Evolutionary conservation across 2,329 filamentous ascomycete species (phyloP).

Genomic region (Neonectria coccinea): DNA sequence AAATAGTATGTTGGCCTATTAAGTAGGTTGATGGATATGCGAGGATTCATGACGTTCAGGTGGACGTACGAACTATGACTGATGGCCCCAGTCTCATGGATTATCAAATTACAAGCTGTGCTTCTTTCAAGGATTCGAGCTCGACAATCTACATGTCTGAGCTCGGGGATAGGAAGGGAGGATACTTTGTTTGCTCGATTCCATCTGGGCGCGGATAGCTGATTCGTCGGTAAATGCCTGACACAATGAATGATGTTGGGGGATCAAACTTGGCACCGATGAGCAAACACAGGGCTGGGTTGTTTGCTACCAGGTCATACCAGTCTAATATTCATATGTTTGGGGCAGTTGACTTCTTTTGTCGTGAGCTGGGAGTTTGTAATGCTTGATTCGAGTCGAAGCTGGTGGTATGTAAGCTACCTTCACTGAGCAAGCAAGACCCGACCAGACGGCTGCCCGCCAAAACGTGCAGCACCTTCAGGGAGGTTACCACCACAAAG

Average conservation of each 20-base stretch:
- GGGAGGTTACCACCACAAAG: neutral
- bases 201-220: neutral
- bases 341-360: neutral
- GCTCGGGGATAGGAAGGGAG: neutral
- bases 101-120: no score
- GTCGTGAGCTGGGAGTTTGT: neutral
- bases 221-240: constrained; percentile 3
- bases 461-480: neutral
- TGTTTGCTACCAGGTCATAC: neutral
- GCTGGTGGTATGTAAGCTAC: no score
- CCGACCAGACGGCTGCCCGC: neutral
- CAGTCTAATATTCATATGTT: no score
- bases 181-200: neutral
- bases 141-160: neutral
- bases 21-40: neutral
- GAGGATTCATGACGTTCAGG: neutral
- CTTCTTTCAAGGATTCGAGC: neutral
- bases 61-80: neutral
- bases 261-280: neutral
- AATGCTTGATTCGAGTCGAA: neutral
- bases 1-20: neutral
- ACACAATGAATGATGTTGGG: neutral
- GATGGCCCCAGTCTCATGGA: no score
- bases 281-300: neutral
- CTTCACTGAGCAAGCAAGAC: no score